Conservation (phyloP, 352 stramenopile genomes). For the Globisporangium alternatum region DNA sequence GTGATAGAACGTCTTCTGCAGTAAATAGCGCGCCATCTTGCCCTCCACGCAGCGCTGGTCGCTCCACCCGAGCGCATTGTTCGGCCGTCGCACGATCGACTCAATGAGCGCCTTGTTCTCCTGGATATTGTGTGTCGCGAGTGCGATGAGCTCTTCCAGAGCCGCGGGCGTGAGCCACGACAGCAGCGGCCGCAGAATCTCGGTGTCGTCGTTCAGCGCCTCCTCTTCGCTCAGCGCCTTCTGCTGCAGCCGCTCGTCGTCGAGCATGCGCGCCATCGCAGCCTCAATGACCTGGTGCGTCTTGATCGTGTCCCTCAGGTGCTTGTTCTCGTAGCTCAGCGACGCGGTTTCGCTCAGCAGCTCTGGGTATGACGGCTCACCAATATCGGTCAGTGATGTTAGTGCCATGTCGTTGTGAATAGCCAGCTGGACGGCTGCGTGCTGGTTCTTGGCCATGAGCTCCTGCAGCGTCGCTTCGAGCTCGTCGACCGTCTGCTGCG, state of each 20-base stretch:
- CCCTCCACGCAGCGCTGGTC: constrained; percentile 32
- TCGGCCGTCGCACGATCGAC: constrained; percentile 23
- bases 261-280: constrained; percentile 14
- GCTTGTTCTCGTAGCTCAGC: constrained; percentile 22
- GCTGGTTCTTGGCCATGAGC: constrained; percentile 14
- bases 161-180: constrained; percentile 8
- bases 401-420: not conserved
- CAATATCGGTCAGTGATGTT: not conserved
- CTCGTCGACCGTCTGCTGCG: constrained; percentile 14
- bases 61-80: constrained; percentile 37
- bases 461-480: constrained; percentile 21
- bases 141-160: constrained; percentile 13
- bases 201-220: constrained; percentile 17
- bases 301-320: constrained; percentile 15
- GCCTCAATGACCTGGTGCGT: constrained; percentile 16
- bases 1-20: constrained; percentile 33
- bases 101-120: constrained; percentile 23
- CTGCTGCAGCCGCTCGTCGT: constrained; percentile 8
- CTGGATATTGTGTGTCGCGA: constrained; percentile 17
- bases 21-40: constrained; percentile 28
- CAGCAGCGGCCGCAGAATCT: constrained; percentile 22
- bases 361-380: constrained; percentile 1
- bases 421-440: constrained; percentile 1
- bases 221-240: constrained; percentile 10
- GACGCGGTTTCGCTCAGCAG: constrained; percentile 20